Percentiles rank a stretch among this genome's conserved stretches.
Conservation (phyloP, 495 filamentous ascomycete species). For the Amphirosellinia nigrospora region DNA sequence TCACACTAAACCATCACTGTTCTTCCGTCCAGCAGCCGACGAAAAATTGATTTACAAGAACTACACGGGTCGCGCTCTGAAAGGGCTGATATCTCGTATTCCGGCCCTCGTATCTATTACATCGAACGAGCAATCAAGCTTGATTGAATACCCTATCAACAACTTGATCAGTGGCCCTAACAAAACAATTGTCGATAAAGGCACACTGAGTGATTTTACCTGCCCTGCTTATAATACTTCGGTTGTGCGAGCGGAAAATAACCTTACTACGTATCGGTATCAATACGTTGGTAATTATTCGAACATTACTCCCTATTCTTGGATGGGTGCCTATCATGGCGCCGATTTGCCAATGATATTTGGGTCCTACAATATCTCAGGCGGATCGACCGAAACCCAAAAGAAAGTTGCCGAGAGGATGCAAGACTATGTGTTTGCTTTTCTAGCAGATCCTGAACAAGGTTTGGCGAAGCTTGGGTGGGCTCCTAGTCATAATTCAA, state of each 20-base stretch:
- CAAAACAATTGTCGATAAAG: constrained; percentile 38
- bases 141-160: constrained; percentile 42
- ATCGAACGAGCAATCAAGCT: constrained; percentile 47
- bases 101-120: constrained; percentile 52
- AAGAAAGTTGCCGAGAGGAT: constrained; percentile 45
- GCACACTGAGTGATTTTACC: constrained; percentile 41
- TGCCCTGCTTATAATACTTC: constrained; percentile 48
- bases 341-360: constrained; percentile 55
- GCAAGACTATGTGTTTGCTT: constrained; percentile 53
- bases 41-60: constrained; percentile 50
- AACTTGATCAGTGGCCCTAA: constrained; percentile 43
- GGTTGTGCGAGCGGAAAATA: constrained; percentile 26
- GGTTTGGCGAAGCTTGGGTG: constrained; percentile 40
- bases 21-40: constrained; percentile 52
- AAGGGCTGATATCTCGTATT: constrained; percentile 33
- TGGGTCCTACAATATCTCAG: constrained; percentile 45
- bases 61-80: constrained; percentile 44
- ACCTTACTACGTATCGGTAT: constrained; percentile 56
- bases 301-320: constrained; percentile 48
- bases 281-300: constrained; percentile 56
- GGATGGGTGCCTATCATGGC: constrained; percentile 60
- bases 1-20: constrained; percentile 39
- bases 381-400: constrained; percentile 42
- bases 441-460: constrained; percentile 49
- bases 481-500: constrained; percentile 14